Evolutionary conservation across 1,284 basidiomycete genomes (phyloP).

Genomic region (Hypsizygus ulmarius): DNA sequence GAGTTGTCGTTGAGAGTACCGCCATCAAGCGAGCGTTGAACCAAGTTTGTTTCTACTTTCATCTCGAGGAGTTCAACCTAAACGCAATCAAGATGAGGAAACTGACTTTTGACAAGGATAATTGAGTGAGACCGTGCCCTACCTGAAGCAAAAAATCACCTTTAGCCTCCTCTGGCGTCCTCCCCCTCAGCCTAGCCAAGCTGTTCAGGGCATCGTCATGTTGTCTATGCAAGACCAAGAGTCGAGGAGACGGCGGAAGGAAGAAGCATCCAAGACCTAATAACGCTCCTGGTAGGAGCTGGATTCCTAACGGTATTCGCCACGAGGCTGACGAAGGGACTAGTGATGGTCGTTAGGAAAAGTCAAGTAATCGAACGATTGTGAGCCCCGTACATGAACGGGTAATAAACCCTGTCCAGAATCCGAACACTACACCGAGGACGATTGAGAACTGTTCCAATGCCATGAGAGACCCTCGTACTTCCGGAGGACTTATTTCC

Average conservation of each 20-base stretch:
- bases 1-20: conserved; percentile 5
- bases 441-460: conserved; percentile 81
- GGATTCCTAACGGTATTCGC: conserved; percentile 73
- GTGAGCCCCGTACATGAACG: conserved; percentile 49
- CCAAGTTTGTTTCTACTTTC: conserved; percentile 57
- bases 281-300: conserved; percentile 66
- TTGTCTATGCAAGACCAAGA: conserved; percentile 57
- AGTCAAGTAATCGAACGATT: background rate
- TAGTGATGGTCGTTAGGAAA: conserved; percentile 21
- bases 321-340: conserved; percentile 63
- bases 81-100: too few species aligned
- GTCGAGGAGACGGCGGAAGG: conserved; percentile 72
- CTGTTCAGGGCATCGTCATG: conserved; percentile 50
- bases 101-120: too few species aligned
- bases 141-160: conserved; percentile 57
- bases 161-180: conserved; percentile 30
- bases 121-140: background rate
- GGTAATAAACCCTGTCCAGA: conserved; percentile 78
- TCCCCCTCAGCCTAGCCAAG: conserved; percentile 52
- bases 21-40: conserved; percentile 27
- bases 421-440: conserved; percentile 73
- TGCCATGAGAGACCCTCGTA: conserved; percentile 77
- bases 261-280: conserved; percentile 62
- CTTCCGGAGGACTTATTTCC: conserved; percentile 78
- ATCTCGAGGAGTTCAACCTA: conserved; percentile 75